Conservation (phyloP, 1,284 basidiomycete species). For the Cerrena zonata region DNA sequence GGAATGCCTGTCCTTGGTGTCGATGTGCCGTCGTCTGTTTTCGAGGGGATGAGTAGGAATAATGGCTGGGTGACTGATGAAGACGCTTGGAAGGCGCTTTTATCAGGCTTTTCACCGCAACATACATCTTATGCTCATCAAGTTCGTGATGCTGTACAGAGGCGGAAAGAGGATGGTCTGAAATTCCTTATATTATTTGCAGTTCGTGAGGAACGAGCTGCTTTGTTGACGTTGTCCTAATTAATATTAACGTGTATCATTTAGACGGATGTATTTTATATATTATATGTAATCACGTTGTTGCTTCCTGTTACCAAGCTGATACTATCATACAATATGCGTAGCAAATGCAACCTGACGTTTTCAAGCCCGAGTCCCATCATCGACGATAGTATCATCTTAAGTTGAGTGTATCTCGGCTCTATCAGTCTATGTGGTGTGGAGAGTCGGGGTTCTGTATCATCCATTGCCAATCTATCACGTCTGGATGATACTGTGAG, state of each 20-base stretch:
- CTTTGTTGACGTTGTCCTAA: slow-evolving; percentile 37
- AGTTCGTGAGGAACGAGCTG: slow-evolving; percentile 65
- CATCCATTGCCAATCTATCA: too few relatives aligned
- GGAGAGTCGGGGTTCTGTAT: too few relatives aligned
- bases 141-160: slow-evolving; percentile 57
- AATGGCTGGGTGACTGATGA: slow-evolving; percentile 67
- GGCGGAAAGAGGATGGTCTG: slow-evolving; percentile 58
- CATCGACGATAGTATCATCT: too few relatives aligned
- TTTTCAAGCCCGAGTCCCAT: too few relatives aligned
- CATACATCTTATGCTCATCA: slow-evolving; percentile 57
- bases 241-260: not conserved
- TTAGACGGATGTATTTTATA: too few relatives aligned
- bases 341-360: too few relatives aligned
- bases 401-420: too few relatives aligned
- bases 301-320: too few relatives aligned
- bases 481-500: too few relatives aligned
- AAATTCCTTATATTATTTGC: slow-evolving; percentile 61
- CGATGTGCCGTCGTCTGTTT: slow-evolving; percentile 55
- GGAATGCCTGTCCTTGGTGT: slow-evolving; percentile 66
- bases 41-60: slow-evolving; percentile 55
- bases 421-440: too few relatives aligned
- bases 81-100: slow-evolving; percentile 61
- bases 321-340: too few relatives aligned
- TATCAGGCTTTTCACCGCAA: slow-evolving; percentile 47
- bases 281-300: too few relatives aligned